Base-by-base conservation (phyloP, 345 rosid species). In the Mangifera indica region DNA sequence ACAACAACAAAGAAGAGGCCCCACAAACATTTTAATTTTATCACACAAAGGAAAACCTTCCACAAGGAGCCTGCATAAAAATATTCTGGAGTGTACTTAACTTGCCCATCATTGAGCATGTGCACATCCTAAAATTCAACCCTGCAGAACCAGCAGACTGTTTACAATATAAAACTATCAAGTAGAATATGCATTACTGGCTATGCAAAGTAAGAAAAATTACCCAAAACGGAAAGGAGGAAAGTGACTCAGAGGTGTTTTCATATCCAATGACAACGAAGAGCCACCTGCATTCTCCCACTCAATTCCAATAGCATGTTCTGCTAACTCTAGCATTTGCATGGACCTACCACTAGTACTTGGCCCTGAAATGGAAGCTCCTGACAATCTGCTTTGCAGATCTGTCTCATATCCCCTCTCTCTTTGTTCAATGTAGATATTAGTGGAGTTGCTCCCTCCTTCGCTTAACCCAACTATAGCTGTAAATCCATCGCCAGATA, bases 201-300 rank as follows among this genome's bases (percentile, higher is more conserved):
- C 37, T 14, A 60, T 54, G 63, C 14, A 63, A 14, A 49, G 70
- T 20, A 65, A 70, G 65, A 44, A 81, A 3, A 26, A 63, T 84
- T 82, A 94, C 98, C 98, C 98, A 74, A 92, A 94, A 72, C 98
- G 97, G 73, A 94, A 94, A 26, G 97, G 97, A 81, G 98, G 98
- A 73, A 94, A 94, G 87, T 94, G 97, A 83, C 87, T 88, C 72
- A 94, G 80, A 53, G 97, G 98, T 57, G 97, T 94, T 79, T 88
- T 87, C 87, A 89, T 81, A 83, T 94, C 98, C 80, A 94, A 81
- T 63, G 95, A 88, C 79, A 94, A 92, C 40, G 94, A 85, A 56
- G 89, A 83, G 84, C 81, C 72, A 49, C 82, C 80, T 73, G 86
- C 81, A 72, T 83, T 88, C 72, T 87, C 94, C 97, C 98, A 90